Conservation (phyloP, 176 grass and related monocot genomes). For the Saccharum spontaneum region DNA sequence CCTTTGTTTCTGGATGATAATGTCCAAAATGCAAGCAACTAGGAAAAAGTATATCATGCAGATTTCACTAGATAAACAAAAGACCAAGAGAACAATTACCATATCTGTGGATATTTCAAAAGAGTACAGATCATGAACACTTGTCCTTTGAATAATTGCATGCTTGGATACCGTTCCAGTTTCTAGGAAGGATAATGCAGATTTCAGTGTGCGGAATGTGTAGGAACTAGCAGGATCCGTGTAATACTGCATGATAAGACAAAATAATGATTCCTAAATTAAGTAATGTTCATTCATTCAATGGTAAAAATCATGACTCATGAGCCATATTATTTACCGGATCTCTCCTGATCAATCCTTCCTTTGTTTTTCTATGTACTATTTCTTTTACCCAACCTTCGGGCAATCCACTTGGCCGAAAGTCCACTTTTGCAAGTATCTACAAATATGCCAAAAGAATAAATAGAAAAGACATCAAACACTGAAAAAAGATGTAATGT, state of each 20-base stretch:
- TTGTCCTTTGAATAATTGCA: constrained; percentile 35
- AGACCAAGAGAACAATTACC: constrained; percentile 20
- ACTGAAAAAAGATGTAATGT: not conserved
- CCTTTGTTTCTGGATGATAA: not conserved
- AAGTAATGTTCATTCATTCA: not conserved
- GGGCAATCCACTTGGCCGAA: constrained; percentile 37
- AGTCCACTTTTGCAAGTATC: constrained; percentile 48
- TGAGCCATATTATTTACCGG: constrained; percentile 34
- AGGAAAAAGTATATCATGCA: not conserved
- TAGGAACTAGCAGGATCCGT: constrained; percentile 37
- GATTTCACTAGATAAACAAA: not conserved
- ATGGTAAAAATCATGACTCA: not conserved
- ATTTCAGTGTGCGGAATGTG: constrained; percentile 42
- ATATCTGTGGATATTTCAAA: constrained; percentile 40
- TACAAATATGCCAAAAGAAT: not conserved
- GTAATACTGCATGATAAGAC: constrained; percentile 43
- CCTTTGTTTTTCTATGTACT: constrained; percentile 38
- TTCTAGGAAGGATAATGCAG: constrained; percentile 35
- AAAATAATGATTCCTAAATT: not conserved
- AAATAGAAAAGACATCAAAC: not conserved
- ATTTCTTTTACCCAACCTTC: constrained; percentile 45
- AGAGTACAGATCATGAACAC: constrained; percentile 48
- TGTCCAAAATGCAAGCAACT: not conserved
- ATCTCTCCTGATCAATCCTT: constrained; percentile 33
- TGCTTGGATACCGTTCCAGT: constrained; percentile 31